Base-by-base conservation (phyloP, 1,139 yeast species). In the Scheffersomyces quercinus region DNA sequence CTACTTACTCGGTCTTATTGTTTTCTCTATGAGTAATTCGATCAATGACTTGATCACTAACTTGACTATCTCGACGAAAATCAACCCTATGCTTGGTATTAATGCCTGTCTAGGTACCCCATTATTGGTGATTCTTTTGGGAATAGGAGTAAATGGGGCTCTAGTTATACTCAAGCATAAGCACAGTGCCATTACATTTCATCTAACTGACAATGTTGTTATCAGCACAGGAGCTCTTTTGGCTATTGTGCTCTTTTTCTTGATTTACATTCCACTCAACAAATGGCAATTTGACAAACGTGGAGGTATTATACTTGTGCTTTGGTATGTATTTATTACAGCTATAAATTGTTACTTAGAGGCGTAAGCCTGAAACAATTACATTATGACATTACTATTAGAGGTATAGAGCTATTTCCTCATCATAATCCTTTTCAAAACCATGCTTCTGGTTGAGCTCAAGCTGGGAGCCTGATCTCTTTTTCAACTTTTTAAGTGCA, bases 41-140 rank as follows among this genome's bases (percentile, higher is more conserved):
- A 56, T 71, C 31, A 72, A 70, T 49, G 78, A 73, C 47, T 55
- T 70, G n/a, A 60, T 72, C 20, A 70, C 75, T 35, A 70, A 73
- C 45, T 50, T 69, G 14, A 70, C 75, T 14, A 52, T 73, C 5
- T 63, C 77, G 5, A 53, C 65, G 3, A 62, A 55, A 29, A 56
- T 69, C 7, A 61, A 66, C 40, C 72, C 76, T 2, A 54, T 67
- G 12, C 56, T 69, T 29, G 79, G 77, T 1, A 53, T 73, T 7
- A 70, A 70, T 50, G 60, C 77, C 1, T 71, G 77, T 49, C 54
- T 73, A 37, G 77, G 78, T 0, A 68, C 79, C 0, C 77, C 77
- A 3, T 55, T 72, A 16, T 52, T 73, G 11, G 53, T 68, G 12
- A 65, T 70, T 3, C 53, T 73, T 42, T 53, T 73, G 10, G 79